Evolutionary conservation across 164 flowering plant genomes (phyloP), one percentile per base, ranked within the genome.

Genomic region (Annona cherimola): DNA sequence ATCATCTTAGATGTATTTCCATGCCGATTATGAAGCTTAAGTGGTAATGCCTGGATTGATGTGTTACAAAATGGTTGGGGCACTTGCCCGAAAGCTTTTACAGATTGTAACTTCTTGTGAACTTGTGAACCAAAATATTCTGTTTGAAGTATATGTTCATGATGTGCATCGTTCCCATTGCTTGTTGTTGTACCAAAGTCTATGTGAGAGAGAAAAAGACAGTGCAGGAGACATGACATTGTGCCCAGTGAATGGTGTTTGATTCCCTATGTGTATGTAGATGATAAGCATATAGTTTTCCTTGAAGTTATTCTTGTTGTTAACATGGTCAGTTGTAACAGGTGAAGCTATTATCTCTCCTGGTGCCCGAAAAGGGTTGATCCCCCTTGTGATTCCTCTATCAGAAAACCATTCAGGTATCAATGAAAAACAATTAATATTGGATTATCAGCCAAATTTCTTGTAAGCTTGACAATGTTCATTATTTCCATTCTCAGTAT

Each of bases 311-410:
- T 12, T 40, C 39, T 63, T 44, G 41, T 63, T 39, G 19, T 63
- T 39, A 63, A 63, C 44, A 63, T 44, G 12, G 44, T 20, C 42
- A 40, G 60, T 63, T 76, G 26, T 72, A 62, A 57, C 81, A 93
- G 96, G 96, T 77, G 98, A 89, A 69, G 76, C 79, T 42, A 79
- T 93, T 63, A 67, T 87, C 63, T 85, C 90, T 73, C 98, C 98
- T 57, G 90, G 90, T 73, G 83, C 85, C 39, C 85, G 77, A 83
- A 83, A 84, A 72, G 94, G 94, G 66, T 73, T 93, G 74, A 81
- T 89, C 54, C 96, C 96, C 59, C 90, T 93, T 69, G 86, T 77
- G 19, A 81, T 93, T 76, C 96, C 98, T 71, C 80, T 90, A 45
- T 84, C 98, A 63, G 78, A 85, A 80, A 89, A 75, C 71, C 76